Evolutionary conservation across 225 moss, liverwort and hornwort genomes (phyloP).

Genomic region (Climacium dendroides): DNA sequence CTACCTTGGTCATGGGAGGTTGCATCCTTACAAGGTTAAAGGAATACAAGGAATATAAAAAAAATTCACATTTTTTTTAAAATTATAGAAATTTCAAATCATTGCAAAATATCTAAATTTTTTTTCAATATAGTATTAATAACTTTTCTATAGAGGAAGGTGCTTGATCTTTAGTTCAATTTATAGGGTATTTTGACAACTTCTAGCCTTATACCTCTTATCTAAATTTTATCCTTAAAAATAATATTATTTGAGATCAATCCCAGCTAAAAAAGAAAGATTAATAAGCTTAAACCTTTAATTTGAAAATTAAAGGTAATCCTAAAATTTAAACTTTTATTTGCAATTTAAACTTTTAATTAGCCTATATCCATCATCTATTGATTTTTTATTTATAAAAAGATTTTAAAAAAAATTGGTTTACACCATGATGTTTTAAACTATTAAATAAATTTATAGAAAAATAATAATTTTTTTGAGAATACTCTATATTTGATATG

Average conservation of each 20-base stretch:
- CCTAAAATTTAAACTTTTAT: background rate
- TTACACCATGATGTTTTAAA: background rate
- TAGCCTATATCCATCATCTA: background rate
- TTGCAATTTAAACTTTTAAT: background rate
- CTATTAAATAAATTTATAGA: too few species aligned
- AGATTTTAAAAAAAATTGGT: fast-evolving
- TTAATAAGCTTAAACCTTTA: too few species aligned
- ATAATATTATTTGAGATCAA: background rate
- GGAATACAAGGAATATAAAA: background rate
- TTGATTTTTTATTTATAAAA: background rate
- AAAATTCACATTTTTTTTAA: background rate
- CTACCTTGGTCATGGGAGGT: too few species aligned
- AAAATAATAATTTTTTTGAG: background rate
- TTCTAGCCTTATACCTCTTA: background rate
- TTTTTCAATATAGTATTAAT: fast-evolving
- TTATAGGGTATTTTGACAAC: background rate
- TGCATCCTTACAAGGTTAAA: too few species aligned
- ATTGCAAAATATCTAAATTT: background rate
- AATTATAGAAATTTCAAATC: background rate
- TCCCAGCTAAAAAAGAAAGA: background rate
- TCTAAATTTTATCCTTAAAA: background rate
- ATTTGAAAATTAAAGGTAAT: background rate
- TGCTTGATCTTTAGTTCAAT: background rate
- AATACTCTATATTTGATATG: background rate
- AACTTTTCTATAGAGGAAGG: too few species aligned